Evolutionary conservation across 495 filamentous ascomycete genomes (phyloP).

Genomic region (Penicillium riverlandense): DNA sequence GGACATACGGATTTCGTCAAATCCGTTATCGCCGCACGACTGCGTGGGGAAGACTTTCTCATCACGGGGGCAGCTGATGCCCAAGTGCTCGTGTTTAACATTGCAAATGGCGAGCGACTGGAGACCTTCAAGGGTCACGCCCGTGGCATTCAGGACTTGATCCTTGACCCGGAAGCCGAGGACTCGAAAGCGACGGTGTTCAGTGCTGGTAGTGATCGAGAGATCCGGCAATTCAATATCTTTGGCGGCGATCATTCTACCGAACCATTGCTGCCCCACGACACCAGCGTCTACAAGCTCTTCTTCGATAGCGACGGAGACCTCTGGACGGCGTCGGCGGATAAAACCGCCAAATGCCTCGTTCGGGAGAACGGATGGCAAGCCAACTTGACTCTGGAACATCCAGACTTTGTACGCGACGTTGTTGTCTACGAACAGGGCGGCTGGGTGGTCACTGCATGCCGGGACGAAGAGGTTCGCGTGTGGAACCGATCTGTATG

Average conservation of each 20-base stretch:
- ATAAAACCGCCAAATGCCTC: constrained; percentile 73
- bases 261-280: constrained; percentile 68
- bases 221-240: constrained; percentile 59
- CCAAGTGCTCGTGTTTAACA: constrained; percentile 77
- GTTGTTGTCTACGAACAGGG: constrained; percentile 62
- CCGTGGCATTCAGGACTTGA: constrained; percentile 68
- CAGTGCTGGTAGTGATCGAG: constrained; percentile 75
- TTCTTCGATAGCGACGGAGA: constrained; percentile 68
- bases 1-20: constrained; percentile 93
- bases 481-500: constrained; percentile 69
- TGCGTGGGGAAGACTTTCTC: constrained; percentile 56
- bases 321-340: constrained; percentile 85
- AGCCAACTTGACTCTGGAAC: constrained; percentile 61
- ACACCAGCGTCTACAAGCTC: constrained; percentile 81
- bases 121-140: constrained; percentile 73
- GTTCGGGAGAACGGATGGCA: constrained; percentile 57
- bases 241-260: constrained; percentile 39
- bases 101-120: constrained; percentile 55
- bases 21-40: constrained; percentile 46
- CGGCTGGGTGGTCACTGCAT: constrained; percentile 84
- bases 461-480: constrained; percentile 84
- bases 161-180: constrained; percentile 53
- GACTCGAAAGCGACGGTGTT: constrained; percentile 50
- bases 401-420: constrained; percentile 86
- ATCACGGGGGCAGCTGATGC: constrained; percentile 84